These are phyloP conservation scores for Gigaspora rosea DNA, from an alignment of 192 early-diverging fungal species.

Conservation along the genomic window DNA sequence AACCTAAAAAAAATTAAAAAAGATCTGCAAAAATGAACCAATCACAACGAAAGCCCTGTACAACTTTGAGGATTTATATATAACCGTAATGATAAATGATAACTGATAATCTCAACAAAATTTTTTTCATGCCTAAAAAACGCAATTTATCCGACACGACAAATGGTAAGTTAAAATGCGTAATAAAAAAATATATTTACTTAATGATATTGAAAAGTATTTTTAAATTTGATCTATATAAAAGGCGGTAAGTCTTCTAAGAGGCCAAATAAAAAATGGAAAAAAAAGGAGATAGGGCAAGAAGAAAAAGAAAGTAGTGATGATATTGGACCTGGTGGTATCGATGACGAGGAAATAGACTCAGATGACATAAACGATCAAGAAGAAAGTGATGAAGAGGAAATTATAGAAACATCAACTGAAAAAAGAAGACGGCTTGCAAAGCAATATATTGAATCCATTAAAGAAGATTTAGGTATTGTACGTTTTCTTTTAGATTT, in stretches of 20 bases:
- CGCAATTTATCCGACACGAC: too few species aligned
- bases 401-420: conserved; percentile 82
- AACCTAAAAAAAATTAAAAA: too few species aligned
- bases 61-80: too few species aligned
- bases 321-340: conserved; percentile 53
- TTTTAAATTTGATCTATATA: too few species aligned
- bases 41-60: too few species aligned
- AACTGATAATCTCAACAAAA: too few species aligned
- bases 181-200: too few species aligned
- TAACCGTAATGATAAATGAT: too few species aligned
- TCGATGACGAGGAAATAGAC: conserved; percentile 60
- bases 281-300: conserved; percentile 24
- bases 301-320: conserved; percentile 50
- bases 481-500: not conserved
- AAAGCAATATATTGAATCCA: conserved; percentile 85
- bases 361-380: conserved; percentile 35
- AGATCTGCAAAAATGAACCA: too few species aligned
- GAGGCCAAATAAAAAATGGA: not conserved
- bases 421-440: conserved; percentile 93
- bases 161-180: too few species aligned
- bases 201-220: too few species aligned
- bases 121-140: too few species aligned
- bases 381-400: conserved; percentile 56
- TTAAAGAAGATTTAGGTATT: conserved; percentile 64
- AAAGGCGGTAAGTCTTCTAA: not conserved